Base-by-base conservation (phyloP, 345 rosid genomes). In the Punica granatum region DNA sequence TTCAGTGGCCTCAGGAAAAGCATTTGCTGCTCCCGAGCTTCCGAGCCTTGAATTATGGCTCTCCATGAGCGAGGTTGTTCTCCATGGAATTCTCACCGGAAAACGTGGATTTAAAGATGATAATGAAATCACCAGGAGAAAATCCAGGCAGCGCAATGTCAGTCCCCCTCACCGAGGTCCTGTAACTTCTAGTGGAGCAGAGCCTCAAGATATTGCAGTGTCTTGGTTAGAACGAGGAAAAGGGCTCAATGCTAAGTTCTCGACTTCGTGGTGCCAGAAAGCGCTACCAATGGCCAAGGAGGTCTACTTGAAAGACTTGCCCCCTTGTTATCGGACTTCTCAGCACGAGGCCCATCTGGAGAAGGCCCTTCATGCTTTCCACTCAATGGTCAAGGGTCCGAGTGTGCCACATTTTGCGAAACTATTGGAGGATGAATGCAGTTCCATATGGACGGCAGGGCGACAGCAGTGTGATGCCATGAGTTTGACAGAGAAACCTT, bases 401-500 rank as follows among this genome's bases (percentile, higher is more conserved):
- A 84, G 88, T 28, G 92, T 82, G 70, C 77, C 79, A 25, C 63
- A 72, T 36, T 90, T 81, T 78, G 72, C 83, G 31, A 82, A 82
- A 75, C 82, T 70, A 82, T 79, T 90, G 74, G 82, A 80, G 78
- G 88, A 85, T 76, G 97, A 88, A 72, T 90, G 97, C 78, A 74
- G 73, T 16, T 82, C 79, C 66, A 77, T 88, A 33, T 90, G 97
- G 95, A 83, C 80, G 78, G 85, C 90, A 42, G 95, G 92, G 32
- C 85, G 97, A 77, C 97, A 88, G 74, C 85, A 86, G 9, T 90
- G 95, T 77, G 97, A 90, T 76, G 90, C 92, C 66, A 80, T 84
- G 75, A 90, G 97, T 86, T 82, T 90, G 84, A 88, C 97, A 0
- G 95, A 90, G 69, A 90, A 86, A 76, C 92, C 92, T 35, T 90